These are phyloP conservation scores for Penicillium fimorum DNA, from an alignment of 495 filamentous ascomycete species.

Conservation along the genomic window DNA sequence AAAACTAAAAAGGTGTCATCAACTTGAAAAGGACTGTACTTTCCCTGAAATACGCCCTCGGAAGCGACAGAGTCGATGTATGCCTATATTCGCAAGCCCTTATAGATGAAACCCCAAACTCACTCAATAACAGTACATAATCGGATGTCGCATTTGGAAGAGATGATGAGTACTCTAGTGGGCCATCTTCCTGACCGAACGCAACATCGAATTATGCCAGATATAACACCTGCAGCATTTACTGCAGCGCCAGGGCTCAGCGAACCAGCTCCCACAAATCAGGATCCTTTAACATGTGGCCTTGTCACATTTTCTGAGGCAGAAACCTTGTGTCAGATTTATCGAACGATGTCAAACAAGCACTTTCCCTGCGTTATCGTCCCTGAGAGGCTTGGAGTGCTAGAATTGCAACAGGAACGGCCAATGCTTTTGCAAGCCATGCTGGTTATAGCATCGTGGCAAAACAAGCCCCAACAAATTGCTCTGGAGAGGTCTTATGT, in stretches of 20 bases:
- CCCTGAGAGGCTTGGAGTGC: background rate
- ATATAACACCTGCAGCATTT: background rate
- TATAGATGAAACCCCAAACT: background rate
- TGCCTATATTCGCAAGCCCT: background rate
- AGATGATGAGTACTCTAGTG: background rate
- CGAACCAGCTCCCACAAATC: background rate
- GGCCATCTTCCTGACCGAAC: background rate
- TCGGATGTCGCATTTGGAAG: background rate
- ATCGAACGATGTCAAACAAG: background rate
- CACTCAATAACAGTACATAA: background rate
- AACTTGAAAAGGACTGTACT: background rate
- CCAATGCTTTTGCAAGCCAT: background rate
- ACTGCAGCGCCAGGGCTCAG: background rate
- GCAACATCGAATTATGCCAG: background rate
- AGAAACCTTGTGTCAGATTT: background rate
- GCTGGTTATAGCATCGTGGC: background rate
- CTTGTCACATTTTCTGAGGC: background rate
- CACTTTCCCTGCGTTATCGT: background rate
- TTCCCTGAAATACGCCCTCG: background rate
- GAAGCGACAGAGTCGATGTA: constrained; percentile 1
- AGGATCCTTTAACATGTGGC: background rate
- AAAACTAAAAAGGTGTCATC: background rate
- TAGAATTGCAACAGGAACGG: background rate
- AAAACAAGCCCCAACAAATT: background rate
- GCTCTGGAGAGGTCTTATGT: background rate